These are phyloP conservation scores for Talaromyces pinophilus DNA, from an alignment of 2,329 filamentous ascomycete genomes.

Conservation along the genomic window DNA sequence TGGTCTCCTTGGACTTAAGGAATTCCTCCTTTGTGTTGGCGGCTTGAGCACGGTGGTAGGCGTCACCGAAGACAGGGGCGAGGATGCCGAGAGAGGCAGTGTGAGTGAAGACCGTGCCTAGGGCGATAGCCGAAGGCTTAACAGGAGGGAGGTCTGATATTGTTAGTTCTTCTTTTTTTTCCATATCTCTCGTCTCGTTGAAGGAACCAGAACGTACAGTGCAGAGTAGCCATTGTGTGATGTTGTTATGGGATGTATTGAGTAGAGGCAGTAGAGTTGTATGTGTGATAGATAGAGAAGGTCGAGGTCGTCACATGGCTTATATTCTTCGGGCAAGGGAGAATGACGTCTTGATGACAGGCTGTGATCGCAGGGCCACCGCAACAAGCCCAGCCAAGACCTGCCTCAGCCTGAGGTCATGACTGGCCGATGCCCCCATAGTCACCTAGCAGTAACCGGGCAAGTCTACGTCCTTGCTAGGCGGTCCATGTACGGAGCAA, in stretches of 20 bases:
- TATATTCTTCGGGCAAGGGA: constrained; percentile 13
- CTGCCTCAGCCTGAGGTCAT: constrained; percentile 17
- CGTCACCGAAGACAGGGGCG: constrained; percentile 86
- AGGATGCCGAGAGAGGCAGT: constrained; percentile 84
- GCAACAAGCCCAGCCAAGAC: neutral
- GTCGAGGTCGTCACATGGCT: constrained; percentile 14
- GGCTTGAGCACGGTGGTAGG: constrained; percentile 87
- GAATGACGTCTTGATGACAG: constrained; percentile 24
- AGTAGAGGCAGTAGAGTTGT: neutral
- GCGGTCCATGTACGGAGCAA: neutral
- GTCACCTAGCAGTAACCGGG: neutral
- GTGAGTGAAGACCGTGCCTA: constrained; percentile 96
- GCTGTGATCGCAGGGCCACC: neutral
- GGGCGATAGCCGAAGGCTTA: constrained; percentile 96
- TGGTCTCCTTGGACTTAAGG: constrained; percentile 87
- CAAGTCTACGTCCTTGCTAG: neutral
- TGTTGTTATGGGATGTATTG: neutral
- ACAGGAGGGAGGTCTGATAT: constrained; percentile 72
- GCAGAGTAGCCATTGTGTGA: constrained; percentile 22
- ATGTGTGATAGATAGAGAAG: neutral
- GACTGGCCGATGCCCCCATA: neutral
- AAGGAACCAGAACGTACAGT: constrained; percentile 20
- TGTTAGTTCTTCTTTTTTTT: constrained; percentile 11
- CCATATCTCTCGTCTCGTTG: neutral
- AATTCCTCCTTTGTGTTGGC: constrained; percentile 97